Percentiles rank a stretch among this genome's conserved stretches.
These are phyloP conservation scores for Pulicaria dysenterica DNA, from an alignment of 129 eudicot species.

Conservation along the genomic window DNA sequence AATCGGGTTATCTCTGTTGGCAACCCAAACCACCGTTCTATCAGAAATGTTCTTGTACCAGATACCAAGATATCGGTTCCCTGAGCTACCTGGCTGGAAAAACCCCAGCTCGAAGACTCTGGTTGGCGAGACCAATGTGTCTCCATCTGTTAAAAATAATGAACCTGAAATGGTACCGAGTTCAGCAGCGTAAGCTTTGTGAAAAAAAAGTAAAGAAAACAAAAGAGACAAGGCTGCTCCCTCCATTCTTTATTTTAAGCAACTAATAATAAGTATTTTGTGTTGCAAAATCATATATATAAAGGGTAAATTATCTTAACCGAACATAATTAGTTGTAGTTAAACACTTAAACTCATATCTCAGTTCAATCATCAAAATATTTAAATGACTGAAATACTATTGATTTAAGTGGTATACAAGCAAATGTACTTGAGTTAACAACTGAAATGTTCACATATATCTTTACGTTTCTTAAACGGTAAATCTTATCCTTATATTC, in stretches of 20 bases:
- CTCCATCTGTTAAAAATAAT: slow-evolving; percentile 19
- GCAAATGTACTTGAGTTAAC: no score
- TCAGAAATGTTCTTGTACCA: slow-evolving; percentile 27
- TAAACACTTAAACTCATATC: background rate
- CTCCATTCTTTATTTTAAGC: background rate
- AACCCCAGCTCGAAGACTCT: slow-evolving; percentile 28
- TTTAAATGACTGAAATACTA: no score
- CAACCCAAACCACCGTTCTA: slow-evolving; percentile 34
- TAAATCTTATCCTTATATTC: no score
- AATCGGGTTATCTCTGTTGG: slow-evolving; percentile 17
- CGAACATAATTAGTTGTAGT: no score
- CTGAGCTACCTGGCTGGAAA: background rate
- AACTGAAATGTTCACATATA: no score
- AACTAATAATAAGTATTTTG: background rate
- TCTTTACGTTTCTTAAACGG: no score
- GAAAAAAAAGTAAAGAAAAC: background rate
- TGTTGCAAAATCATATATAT: background rate
- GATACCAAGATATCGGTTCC: slow-evolving; percentile 27
- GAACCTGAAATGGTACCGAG: slow-evolving; percentile 18
- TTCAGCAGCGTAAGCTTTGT: slow-evolving; percentile 17
- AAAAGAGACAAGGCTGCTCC: background rate
- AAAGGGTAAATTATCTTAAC: background rate
- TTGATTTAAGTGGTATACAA: no score
- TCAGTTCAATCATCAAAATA: no score
- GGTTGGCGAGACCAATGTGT: slow-evolving; percentile 19